A percentile compares a stretch with the other conserved stretches of the same genome.
Evolutionary conservation across 192 early-diverging fungal species (phyloP).

Genomic region (Piromyces finnis): DNA sequence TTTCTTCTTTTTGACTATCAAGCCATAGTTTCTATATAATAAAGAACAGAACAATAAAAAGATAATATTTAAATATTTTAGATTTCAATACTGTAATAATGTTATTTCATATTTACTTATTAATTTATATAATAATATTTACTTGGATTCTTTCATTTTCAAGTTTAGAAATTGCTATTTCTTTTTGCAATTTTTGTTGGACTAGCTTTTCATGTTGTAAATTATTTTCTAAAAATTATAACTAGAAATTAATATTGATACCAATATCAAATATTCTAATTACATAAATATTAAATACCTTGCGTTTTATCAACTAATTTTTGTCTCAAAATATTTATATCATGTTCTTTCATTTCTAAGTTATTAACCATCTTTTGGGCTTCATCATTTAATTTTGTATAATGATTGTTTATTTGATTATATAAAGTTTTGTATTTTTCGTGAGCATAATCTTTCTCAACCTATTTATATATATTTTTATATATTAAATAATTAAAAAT

Average conservation of each 20-base stretch:
- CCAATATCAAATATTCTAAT: no score
- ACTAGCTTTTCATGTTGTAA: neutral
- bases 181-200: neutral
- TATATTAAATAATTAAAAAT: no score
- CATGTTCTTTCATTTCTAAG: neutral
- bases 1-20: neutral
- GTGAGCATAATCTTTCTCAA: neutral
- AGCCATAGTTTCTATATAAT: neutral
- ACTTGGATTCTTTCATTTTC: neutral
- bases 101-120: no score
- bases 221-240: neutral
- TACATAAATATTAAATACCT: neutral
- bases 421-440: neutral
- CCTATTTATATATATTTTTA: no score
- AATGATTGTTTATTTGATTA: neutral
- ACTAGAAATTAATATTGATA: no score
- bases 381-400: neutral
- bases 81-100: no score
- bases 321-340: neutral
- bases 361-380: neutral
- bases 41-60: no score
- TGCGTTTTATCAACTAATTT: neutral
- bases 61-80: no score
- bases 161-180: neutral
- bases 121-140: no score